Evolutionary conservation across 2,329 filamentous ascomycete genomes (phyloP), one percentile per base, ranked within the genome.

Genomic region (Pseudogymnoascus pannorum): DNA sequence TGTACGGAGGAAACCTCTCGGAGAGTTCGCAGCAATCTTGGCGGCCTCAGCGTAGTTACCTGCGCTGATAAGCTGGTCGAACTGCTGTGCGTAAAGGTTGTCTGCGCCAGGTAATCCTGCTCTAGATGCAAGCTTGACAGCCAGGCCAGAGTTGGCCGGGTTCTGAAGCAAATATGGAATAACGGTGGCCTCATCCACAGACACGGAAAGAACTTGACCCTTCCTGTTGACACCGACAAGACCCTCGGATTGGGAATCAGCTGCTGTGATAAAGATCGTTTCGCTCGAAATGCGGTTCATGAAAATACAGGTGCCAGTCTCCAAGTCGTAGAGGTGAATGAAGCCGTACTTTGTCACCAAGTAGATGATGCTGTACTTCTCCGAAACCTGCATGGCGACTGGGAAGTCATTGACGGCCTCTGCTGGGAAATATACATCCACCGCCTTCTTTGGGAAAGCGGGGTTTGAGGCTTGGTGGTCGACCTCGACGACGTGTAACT

Each of bases 201-300:
- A 92, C 64, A 97, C 94, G 62, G 92, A 91, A 64, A 99, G 83
- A 54, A 97, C 92, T 77, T 99, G 94, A 65, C 94, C 95, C 79
- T 96, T 96, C 71, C 95, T 88, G 79, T 99, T 99, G 73, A 99
- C 93, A 68, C 91, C 92, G 60, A 99, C 84, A 65, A 99, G 88
- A 69, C 95, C 95, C 51, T 88, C 85, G 16, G 91, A 95, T 20
- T 92, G 87, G 60, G 84, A 83, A 73, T 99, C 94, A 35, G 87
- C 79, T 54, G 91, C 88, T 18, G 92, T 97, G 24, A 93, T 95
- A 79, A 99, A 99, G 74, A 99, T 97, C 24, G 94, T 99, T 74
- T 99, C 94, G 79, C 92, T 96, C 33, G 94, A 99, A 71, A 99
- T 99, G 69, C 95, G 89, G 82, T 99, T 99, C 92, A 99, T 95